A percentile compares a stretch with the other conserved stretches of the same genome.
phyloP scores from a whole-genome alignment of 2,329 filamentous ascomycete species.

The Fusarium burgessii region DNA sequence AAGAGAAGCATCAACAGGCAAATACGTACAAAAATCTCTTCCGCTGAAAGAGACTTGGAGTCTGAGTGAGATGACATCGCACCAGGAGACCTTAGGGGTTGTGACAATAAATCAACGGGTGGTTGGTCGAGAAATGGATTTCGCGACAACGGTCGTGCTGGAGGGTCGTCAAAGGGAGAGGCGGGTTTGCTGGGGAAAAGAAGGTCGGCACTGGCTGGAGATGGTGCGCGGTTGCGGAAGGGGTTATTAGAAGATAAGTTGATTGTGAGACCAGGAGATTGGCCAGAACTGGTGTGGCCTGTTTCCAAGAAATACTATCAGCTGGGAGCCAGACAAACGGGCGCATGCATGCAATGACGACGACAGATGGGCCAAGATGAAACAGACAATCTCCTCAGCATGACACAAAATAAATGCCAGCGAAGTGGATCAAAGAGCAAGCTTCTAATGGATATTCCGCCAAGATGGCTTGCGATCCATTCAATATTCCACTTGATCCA shows the following conservation, averaged over 20 bases:
- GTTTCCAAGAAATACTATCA: slow-evolving; percentile 44
- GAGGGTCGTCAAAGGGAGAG: slow-evolving; percentile 71
- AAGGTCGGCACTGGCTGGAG: slow-evolving; percentile 60
- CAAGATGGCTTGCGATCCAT: slow-evolving; percentile 43
- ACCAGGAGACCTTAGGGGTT: slow-evolving; percentile 57
- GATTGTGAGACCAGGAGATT: slow-evolving; percentile 63
- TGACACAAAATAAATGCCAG: slow-evolving; percentile 48
- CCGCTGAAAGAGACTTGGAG: slow-evolving; percentile 64
- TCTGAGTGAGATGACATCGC: slow-evolving; percentile 64
- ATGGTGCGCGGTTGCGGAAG: slow-evolving; percentile 78
- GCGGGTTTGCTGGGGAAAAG: slow-evolving; percentile 55
- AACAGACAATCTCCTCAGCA: slow-evolving; percentile 50
- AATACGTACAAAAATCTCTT: slow-evolving; percentile 81
- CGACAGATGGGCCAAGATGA: slow-evolving; percentile 47
- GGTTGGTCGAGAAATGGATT: slow-evolving; percentile 80
- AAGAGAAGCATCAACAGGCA: not conserved
- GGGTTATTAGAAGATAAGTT: slow-evolving; percentile 86
- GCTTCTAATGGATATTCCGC: slow-evolving; percentile 41
- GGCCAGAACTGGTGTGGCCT: slow-evolving; percentile 44
- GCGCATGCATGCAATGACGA: slow-evolving; percentile 49
- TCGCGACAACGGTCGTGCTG: slow-evolving; percentile 72
- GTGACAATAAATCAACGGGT: slow-evolving; percentile 51
- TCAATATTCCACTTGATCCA: slow-evolving; percentile 34
- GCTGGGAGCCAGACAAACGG: slow-evolving; percentile 44
- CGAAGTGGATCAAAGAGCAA: slow-evolving; percentile 45